Evolutionary conservation across 2,329 filamentous ascomycete genomes (phyloP).

Genomic region (Fusarium virguliforme): DNA sequence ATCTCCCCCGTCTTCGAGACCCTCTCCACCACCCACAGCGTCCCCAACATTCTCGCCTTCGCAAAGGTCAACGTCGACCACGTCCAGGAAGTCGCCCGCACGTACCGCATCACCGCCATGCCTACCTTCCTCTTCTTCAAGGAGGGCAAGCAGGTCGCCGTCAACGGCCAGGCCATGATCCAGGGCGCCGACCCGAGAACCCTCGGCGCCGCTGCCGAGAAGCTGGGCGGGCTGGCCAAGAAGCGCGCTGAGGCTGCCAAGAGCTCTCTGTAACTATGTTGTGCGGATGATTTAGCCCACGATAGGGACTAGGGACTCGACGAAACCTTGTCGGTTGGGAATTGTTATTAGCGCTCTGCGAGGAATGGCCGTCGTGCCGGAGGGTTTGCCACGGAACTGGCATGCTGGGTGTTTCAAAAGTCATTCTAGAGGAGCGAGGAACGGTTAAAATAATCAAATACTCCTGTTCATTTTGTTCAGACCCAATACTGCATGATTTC

Average conservation of each 20-base stretch:
- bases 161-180: constrained; percentile 54
- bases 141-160: constrained; percentile 59
- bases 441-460: neutral
- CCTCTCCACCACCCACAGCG: constrained; percentile 51
- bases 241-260: constrained; percentile 49
- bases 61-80: constrained; percentile 94
- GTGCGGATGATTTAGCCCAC: neutral
- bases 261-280: constrained; percentile 8
- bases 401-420: neutral
- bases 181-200: constrained; percentile 55
- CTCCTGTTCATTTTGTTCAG: neutral
- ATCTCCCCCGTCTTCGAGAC: constrained; percentile 63
- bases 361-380: constrained; percentile 22
- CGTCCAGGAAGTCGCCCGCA: constrained; percentile 79
- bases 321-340: neutral
- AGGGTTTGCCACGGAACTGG: neutral
- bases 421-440: neutral
- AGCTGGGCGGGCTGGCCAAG: constrained; percentile 57
- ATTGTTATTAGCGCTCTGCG: constrained; percentile 20
- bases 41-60: constrained; percentile 75
- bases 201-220: constrained; percentile 57
- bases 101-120: constrained; percentile 90
- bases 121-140: constrained; percentile 94
- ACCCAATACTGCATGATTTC: no score
- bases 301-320: neutral